These are phyloP conservation scores for Conringia planisiliqua DNA, from an alignment of 345 rosid species.

Conservation along the genomic window DNA sequence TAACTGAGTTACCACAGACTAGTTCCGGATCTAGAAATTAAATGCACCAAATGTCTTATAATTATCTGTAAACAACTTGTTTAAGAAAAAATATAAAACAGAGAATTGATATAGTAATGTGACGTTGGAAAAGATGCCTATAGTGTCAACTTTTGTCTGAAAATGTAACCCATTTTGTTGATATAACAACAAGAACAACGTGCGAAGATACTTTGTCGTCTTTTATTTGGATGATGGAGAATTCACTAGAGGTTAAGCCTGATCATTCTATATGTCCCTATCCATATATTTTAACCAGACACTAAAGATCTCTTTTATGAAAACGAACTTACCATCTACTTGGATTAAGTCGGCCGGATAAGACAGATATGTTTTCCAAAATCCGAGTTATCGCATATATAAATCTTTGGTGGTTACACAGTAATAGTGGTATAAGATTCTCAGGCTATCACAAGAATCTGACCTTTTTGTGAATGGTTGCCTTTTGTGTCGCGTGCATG, in stretches of 20 bases:
- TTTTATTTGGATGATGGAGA: constrained; percentile 30
- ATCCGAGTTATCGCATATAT: not conserved
- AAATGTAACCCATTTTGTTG: constrained; percentile 7
- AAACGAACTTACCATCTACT: constrained; percentile 23
- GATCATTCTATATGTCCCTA: constrained; percentile 18
- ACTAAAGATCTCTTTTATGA: not conserved
- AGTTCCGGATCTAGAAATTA: not conserved
- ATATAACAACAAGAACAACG: constrained; percentile 28
- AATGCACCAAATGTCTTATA: not conserved
- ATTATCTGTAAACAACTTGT: not conserved
- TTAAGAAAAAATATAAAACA: not conserved
- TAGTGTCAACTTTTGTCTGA: constrained; percentile 23
- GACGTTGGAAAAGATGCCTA: constrained; percentile 16
- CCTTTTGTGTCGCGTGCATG: constrained; percentile 7
- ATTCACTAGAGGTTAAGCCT: constrained; percentile 22
- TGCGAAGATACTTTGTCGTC: constrained; percentile 35
- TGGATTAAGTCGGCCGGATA: constrained; percentile 2
- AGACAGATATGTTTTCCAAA: constrained; percentile 10
- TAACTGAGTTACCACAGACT: constrained; percentile 1
- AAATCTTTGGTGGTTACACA: constrained; percentile 1
- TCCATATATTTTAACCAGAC: constrained; percentile 24
- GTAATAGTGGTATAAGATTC: constrained; percentile 16
- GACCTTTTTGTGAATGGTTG: constrained; percentile 1
- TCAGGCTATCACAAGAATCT: constrained; percentile 22
- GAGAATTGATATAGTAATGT: constrained; percentile 5